A percentile compares a stretch with the other conserved stretches of the same genome.
These are phyloP conservation scores for Phyllosticta citriasiana DNA, from an alignment of 2,329 filamentous ascomycete genomes.

Conservation along the genomic window DNA sequence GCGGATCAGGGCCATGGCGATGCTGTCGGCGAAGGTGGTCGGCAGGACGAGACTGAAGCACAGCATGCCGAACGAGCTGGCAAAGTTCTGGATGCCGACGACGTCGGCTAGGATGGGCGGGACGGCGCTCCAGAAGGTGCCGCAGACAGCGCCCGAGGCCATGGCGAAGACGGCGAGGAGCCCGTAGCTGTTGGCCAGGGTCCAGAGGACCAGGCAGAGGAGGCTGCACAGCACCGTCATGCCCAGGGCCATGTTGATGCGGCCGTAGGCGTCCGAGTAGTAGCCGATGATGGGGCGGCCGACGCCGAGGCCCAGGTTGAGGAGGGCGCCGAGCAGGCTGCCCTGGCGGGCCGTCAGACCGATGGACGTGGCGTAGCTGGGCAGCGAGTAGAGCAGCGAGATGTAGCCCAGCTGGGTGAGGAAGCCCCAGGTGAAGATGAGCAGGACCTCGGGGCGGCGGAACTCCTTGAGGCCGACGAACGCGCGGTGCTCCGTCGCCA, in stretches of 20 bases:
- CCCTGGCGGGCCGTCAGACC: conserved; percentile 29
- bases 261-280: conserved; percentile 35
- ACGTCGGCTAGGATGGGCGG: conserved; percentile 19
- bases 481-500: neutral
- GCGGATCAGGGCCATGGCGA: conserved; percentile 17
- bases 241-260: conserved; percentile 32
- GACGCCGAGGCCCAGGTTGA: conserved; percentile 39
- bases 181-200: conserved; percentile 34
- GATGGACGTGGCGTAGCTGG: conserved; percentile 33
- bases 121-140: conserved; percentile 35
- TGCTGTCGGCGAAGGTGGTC: conserved; percentile 17
- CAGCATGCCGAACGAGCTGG: conserved; percentile 17
- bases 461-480: conserved; percentile 22
- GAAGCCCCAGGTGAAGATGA: conserved; percentile 30
- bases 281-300: conserved; percentile 39
- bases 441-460: conserved; percentile 21
- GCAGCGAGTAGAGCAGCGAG: conserved; percentile 31
- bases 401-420: conserved; percentile 36
- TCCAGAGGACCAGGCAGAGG: conserved; percentile 36
- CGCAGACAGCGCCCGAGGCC: conserved; percentile 34
- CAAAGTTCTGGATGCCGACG: conserved; percentile 17
- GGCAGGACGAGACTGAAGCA: conserved; percentile 17
- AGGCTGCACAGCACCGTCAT: conserved; percentile 26
- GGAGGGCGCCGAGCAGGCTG: conserved; percentile 28
- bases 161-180: conserved; percentile 36